Evolutionary conservation across 306 rosid species (phyloP).

Genomic region (Medicago ruthenica): DNA sequence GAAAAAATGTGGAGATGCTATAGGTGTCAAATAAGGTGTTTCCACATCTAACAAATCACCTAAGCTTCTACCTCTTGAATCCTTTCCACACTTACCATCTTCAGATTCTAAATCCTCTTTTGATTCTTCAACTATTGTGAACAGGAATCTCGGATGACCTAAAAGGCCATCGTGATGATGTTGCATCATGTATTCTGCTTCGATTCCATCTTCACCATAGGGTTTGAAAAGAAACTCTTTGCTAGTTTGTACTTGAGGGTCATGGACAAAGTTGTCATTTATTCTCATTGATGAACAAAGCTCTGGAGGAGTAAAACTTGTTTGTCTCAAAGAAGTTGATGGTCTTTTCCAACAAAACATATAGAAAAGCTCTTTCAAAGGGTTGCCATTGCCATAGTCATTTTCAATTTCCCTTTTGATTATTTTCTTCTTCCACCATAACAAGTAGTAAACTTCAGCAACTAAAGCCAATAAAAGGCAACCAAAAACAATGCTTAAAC

Average conservation of each 20-base stretch:
- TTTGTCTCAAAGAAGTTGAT: constrained; percentile 62
- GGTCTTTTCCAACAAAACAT: constrained; percentile 90
- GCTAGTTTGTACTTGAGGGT: constrained; percentile 56
- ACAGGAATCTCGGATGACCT: constrained; percentile 83
- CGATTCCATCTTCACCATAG: constrained; percentile 73
- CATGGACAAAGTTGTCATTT: constrained; percentile 58
- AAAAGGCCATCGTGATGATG: constrained; percentile 49
- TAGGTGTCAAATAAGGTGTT: constrained; percentile 88
- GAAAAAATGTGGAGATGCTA: constrained; percentile 78
- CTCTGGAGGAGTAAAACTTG: constrained; percentile 64
- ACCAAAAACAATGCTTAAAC: constrained; percentile 84
- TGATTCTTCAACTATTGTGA: constrained; percentile 95
- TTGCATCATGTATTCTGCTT: constrained; percentile 70
- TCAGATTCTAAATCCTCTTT: constrained; percentile 93
- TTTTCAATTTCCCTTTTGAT: constrained; percentile 68
- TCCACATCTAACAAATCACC: constrained; percentile 83
- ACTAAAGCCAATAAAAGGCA: constrained; percentile 90
- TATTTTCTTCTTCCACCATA: constrained; percentile 97
- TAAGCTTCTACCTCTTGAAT: constrained; percentile 65
- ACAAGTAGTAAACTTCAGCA: constrained; percentile 89
- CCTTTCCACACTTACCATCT: constrained; percentile 70
- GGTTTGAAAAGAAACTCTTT: constrained; percentile 71
- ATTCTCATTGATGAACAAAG: constrained; percentile 66
- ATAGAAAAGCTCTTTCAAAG: constrained; percentile 77
- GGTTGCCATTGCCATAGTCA: constrained; percentile 71